Evolutionary conservation across 768 basidiomycete genomes (phyloP).

Genomic region (Amanita phalloides): DNA sequence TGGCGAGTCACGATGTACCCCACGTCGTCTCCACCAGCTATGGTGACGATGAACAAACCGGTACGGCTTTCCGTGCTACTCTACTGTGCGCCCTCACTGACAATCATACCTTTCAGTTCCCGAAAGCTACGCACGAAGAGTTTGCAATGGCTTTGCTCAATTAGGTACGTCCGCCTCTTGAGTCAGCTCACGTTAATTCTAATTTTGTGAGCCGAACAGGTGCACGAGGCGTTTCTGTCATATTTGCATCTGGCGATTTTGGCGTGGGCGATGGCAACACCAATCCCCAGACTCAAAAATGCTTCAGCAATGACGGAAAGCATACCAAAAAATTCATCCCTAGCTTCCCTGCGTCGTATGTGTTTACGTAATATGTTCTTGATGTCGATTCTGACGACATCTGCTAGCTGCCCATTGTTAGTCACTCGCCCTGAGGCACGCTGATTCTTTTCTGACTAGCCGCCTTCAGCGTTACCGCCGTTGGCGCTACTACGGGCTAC

Average conservation of each 20-base stretch:
- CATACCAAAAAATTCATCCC: conserved; percentile 42
- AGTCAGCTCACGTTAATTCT: not conserved
- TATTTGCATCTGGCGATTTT: conserved; percentile 53
- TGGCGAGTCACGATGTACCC: conserved; percentile 31
- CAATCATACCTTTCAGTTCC: conserved; percentile 32
- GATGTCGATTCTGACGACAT: conserved; percentile 10
- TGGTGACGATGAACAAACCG: conserved; percentile 59
- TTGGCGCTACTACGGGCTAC: conserved; percentile 43
- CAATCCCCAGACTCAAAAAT: conserved; percentile 37
- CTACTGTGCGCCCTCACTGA: not conserved
- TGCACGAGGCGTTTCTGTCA: conserved; percentile 48
- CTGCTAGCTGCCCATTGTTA: conserved; percentile 36
- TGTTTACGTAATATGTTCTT: conserved; percentile 16
- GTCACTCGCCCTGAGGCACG: conserved; percentile 3
- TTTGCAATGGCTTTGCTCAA: conserved; percentile 46
- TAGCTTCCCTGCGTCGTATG: conserved; percentile 44
- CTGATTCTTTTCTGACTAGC: not conserved
- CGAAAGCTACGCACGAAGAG: conserved; percentile 35
- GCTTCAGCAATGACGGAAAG: conserved; percentile 49
- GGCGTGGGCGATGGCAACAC: conserved; percentile 55
- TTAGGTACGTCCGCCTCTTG: conserved; percentile 29
- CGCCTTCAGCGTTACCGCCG: conserved; percentile 46
- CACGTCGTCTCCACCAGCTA: conserved; percentile 60
- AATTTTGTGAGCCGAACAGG: conserved; percentile 21
- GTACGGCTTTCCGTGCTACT: conserved; percentile 17